Evolutionary conservation across 2,329 filamentous ascomycete genomes (phyloP), one percentile per base, ranked within the genome.

Genomic region (Remersonia thermophila): DNA sequence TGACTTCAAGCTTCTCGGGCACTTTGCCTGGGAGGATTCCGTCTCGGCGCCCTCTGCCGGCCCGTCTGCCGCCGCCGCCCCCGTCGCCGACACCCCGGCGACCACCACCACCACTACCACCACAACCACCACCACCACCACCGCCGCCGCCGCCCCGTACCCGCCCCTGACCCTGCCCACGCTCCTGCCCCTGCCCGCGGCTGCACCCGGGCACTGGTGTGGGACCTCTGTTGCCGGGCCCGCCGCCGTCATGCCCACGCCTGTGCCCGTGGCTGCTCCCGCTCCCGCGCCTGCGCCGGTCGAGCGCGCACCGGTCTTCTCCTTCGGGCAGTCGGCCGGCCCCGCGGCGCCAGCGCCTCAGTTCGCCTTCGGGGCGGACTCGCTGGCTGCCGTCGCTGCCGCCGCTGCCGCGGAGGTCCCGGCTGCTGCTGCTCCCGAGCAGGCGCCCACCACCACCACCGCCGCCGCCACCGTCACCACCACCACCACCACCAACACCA

Each of bases 351-450:
- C n/a, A n/a, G 32, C 30, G 31, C 14, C 27, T 11, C 10, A 29
- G 37, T 38, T 27, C 37, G 15, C 13, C 28, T 32, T 28, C 15
- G 12, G 28, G 32, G n/a, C n/a, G 37, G 32, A 38, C 29, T 7
- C 16, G 16, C 28, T 16, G 15, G 23, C 16, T 28, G 12, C 32
- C 9, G 13, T n/a, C 11, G 28, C 20, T 32, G 32, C 30, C 3
- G 27, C 28, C n/a, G 10, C 27, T 13, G 14, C 26, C 13, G 27
- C 27, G 16, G 5, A 17, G 16, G 13, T 27, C 12, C 20, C 29
- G 14, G 8, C 23, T 10, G 14, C 35, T 15, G 23, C 7, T 12
- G 29, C 18, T 14, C 23, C 18, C 6, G 14, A 25, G n/a, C n/a
- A n/a, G n/a, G n/a, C n/a, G n/a, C n/a, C n/a, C n/a, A n/a, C n/a